Evolutionary conservation across 208 protist species (phyloP).

Genomic region (Trypanosoma melophagium): DNA sequence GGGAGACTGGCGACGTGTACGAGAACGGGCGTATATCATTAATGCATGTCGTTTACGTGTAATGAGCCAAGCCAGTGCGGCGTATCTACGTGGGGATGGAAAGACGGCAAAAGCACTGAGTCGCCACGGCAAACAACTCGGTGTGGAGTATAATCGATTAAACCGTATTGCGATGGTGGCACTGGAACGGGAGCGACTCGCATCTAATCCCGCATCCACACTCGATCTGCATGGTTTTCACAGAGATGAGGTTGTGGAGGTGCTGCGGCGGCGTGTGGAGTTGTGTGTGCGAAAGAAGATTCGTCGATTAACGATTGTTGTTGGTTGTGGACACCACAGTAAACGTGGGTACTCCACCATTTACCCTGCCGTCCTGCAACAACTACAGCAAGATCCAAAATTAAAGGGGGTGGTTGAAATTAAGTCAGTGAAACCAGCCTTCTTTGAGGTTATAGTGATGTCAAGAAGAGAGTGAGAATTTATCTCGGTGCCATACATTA

Average conservation of each 20-base stretch:
- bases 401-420: constrained; percentile 31
- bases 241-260: constrained; percentile 62
- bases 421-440: constrained; percentile 44
- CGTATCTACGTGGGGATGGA: constrained; percentile 57
- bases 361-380: constrained; percentile 34
- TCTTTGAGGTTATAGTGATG: constrained; percentile 34
- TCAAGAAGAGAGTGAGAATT: neutral
- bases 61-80: constrained; percentile 52
- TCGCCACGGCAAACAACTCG: constrained; percentile 53
- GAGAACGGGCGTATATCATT: constrained; percentile 60
- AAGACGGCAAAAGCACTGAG: constrained; percentile 56
- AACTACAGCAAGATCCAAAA: constrained; percentile 41
- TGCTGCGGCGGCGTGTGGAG: constrained; percentile 64
- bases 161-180: constrained; percentile 83
- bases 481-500: too few relatives aligned
- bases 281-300: constrained; percentile 51
- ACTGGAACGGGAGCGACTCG: constrained; percentile 67
- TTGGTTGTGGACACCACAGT: constrained; percentile 72
- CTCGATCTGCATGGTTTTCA: constrained; percentile 87
- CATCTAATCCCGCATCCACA: constrained; percentile 32
- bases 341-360: constrained; percentile 39
- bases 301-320: constrained; percentile 49
- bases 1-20: constrained; percentile 80
- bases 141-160: constrained; percentile 64
- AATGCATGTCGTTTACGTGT: constrained; percentile 62